phyloP scores from a whole-genome alignment of 352 stramenopile species.

The Globisporangium uncinulatum region DNA sequence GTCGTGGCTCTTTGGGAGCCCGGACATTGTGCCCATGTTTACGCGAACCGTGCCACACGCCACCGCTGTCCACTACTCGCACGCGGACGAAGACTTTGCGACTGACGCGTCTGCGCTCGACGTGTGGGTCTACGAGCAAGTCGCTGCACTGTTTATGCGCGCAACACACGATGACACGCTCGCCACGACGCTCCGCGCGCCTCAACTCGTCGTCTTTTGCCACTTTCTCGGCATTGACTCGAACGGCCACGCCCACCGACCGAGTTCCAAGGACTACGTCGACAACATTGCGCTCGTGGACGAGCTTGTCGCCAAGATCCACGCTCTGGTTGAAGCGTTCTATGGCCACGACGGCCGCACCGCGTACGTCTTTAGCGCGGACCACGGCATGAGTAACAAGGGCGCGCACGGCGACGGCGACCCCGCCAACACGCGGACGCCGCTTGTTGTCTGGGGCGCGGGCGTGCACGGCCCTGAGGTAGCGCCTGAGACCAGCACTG shows the following conservation, averaged over 20 bases:
- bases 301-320: constrained; percentile 58
- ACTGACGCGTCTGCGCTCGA: constrained; percentile 72
- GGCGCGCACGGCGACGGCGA: constrained; percentile 79
- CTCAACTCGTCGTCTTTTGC: constrained; percentile 69
- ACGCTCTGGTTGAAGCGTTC: constrained; percentile 56
- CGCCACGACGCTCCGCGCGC: constrained; percentile 22
- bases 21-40: constrained; percentile 86
- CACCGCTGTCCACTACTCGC: constrained; percentile 64
- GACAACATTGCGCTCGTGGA: constrained; percentile 82
- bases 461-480: constrained; percentile 40
- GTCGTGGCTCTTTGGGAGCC: constrained; percentile 73
- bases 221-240: constrained; percentile 84
- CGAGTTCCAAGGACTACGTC: constrained; percentile 72
- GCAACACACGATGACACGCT: constrained; percentile 22
- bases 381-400: constrained; percentile 84
- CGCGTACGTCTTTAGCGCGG: constrained; percentile 78
- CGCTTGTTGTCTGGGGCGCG: constrained; percentile 71
- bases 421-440: constrained; percentile 75
- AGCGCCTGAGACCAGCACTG: not conserved
- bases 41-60: constrained; percentile 66
- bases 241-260: constrained; percentile 81
- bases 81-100: constrained; percentile 79
- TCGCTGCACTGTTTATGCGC: constrained; percentile 37
- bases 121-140: constrained; percentile 63
- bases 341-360: constrained; percentile 62